Evolutionary conservation across 257 asterid genomes (phyloP), one percentile per base, ranked within the genome.

Genomic region (Solanum raphanifolium): DNA sequence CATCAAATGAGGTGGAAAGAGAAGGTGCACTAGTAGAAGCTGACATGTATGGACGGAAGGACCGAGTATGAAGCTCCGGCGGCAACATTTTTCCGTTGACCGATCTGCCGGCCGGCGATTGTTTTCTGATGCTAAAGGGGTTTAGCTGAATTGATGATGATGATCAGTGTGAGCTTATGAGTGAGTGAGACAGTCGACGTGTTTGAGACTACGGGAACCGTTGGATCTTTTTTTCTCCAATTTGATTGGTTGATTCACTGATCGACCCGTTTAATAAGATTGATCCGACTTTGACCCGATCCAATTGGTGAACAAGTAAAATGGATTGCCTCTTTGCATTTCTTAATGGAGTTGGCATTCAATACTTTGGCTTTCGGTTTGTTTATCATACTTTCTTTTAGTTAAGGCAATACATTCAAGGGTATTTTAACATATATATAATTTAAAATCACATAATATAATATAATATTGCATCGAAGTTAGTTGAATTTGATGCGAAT

Each of bases 51-150:
- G 99, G 98, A 71, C 98, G 98, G 94, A 93, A 93, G 21, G 98
- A 69, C 89, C 97, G 95, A 39, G 99, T 89, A 87, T 97, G 98
- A 88, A 97, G 98, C 95, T 97, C 99, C 95, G 98, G 97, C 93
- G 95, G 95, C 83, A 96, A 92, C 99, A 95, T 95, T 25, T 78
- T 79, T 29, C 38, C 88, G 91, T 93, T 94, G 92, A 29, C 43
- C 43, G 86, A 82, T 82, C 69, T 48, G 71, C 86, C 86, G 21
- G 71, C 86, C 86, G 86, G 31, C 31, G 11, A 20, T 46, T 79
- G 65, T n/a, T 12, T 34, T 73, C 41, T 27, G 43, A 46, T 46
- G 85, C 35, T 73, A 65, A 75, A 39, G 68, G 38, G 85, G 16
- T 81, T 79, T 43, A 79, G 85, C 85, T 79, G 65, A 76, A 25